Conservation (phyloP, 768 basidiomycete species). For the Epithele typhae region DNA sequence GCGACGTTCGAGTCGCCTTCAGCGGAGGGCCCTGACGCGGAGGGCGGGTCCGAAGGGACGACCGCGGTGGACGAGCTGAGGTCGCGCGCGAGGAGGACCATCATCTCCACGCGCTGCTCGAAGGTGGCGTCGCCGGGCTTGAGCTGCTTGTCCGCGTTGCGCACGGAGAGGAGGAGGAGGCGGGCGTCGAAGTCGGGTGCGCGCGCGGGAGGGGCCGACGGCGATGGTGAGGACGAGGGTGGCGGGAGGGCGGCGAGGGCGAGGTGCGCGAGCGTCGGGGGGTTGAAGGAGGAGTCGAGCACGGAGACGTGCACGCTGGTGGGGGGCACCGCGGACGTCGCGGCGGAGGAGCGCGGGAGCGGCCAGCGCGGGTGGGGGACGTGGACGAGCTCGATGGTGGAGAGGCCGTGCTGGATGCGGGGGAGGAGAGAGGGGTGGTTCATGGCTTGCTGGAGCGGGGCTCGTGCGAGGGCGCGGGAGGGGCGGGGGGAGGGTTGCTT, state of each 20-base stretch:
- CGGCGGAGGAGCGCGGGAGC: slow-evolving; percentile 28
- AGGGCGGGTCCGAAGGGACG: neutral
- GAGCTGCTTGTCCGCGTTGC: slow-evolving; percentile 81
- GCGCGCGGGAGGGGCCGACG: slow-evolving; percentile 7
- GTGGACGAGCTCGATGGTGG: slow-evolving; percentile 57
- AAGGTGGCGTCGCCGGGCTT: slow-evolving; percentile 69
- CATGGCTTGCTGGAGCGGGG: too few species aligned
- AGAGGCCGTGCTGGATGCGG: slow-evolving; percentile 41
- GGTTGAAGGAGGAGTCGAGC: slow-evolving; percentile 93
- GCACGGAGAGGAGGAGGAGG: slow-evolving; percentile 76
- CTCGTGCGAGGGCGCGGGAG: too few species aligned
- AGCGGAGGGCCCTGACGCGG: neutral
- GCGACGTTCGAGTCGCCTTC: slow-evolving; percentile 47
- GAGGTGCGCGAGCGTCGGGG: slow-evolving; percentile 82
- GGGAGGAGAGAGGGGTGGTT: slow-evolving; percentile 15
- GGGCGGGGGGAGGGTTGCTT: too few species aligned
- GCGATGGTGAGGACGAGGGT: slow-evolving; percentile 18
- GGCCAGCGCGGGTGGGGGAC: slow-evolving; percentile 66
- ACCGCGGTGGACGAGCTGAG: slow-evolving; percentile 17
- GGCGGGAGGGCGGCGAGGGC: slow-evolving; percentile 55
- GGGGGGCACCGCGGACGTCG: slow-evolving; percentile 8
- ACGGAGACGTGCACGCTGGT: slow-evolving; percentile 53
- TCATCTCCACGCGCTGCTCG: slow-evolving; percentile 84
- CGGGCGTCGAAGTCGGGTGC: slow-evolving; percentile 60
- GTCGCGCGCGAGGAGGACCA: slow-evolving; percentile 59